Evolutionary conservation across 2,329 filamentous ascomycete species (phyloP), one percentile per base, ranked within the genome.

Genomic region (Colletotrichum sp.): DNA sequence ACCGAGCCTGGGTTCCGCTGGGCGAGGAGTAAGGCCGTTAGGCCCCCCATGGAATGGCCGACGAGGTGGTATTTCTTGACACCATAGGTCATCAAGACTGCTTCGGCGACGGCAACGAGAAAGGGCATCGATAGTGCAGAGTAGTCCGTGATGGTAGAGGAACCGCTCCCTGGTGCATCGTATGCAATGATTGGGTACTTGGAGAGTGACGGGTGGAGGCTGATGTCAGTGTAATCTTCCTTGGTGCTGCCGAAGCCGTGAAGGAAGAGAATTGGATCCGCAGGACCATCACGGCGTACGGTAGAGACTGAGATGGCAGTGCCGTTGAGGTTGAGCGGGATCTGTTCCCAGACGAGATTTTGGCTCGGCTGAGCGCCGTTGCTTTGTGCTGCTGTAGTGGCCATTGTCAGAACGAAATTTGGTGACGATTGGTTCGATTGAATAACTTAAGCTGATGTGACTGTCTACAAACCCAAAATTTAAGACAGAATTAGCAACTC

Each of bases 41-140:
- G 73, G 8, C 80, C 80, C 32, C 80, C 79, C 80, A 81, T 81
- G 19, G 80, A 81, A 71, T 81, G 80, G 1, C 80, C 80, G n/a
- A 81, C 75, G 25, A 81, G 71, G 72, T 81, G 80, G 28, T 79
- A 78, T n/a, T 68, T 39, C 2, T 16, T 15, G 27, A 80, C 70
- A 1, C 59, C 19, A 65, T 73, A 66, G 68, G 78, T 72, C 22
- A 61, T 15, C 3, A 81, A 70, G 2, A 82, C 69, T 8, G 68
- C 71, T 44, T 78, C 61, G 6, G 79, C 78, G 2, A 75, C 77
- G 12, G 57, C 34, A 8, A 78, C 76, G 12, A 80, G 79, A 32
- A 82, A 81, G 2, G 71, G 59, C 5, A 81, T 79, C 8, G 64
- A 61, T 3, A 77, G 28, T 2, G 72, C 70, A 4, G 77, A 78